Evolutionary conservation across 192 early-diverging fungal species (phyloP), one percentile per base, ranked within the genome.

Genomic region (Endogone sp.): DNA sequence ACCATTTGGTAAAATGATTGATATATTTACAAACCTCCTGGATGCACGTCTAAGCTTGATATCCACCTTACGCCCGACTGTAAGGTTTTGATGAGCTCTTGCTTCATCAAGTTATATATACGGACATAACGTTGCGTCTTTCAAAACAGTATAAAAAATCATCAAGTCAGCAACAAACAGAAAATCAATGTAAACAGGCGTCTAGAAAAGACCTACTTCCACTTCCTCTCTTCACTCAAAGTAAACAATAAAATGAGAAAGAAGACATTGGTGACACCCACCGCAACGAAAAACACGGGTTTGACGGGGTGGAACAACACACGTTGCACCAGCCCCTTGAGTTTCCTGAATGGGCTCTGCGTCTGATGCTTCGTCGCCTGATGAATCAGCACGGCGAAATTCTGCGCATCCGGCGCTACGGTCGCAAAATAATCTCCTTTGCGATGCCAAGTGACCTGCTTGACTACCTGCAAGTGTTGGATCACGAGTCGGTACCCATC

Each of bases 401-500:
- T 82, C 66, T 81, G 86, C 74, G 88, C 92, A 69, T 96, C 91
- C 1, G 94, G 87, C 1, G 88, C 86, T 21, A 97, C 86, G 27
- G 93, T 92, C 1, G 92, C 85, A 81, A 98, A 88, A 78, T 99
- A 98, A 79, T 99, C 95, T 66, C 97, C 97, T 75, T 92, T 95
- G 62, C 93, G 83, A 79, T 99, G 97, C 97, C 97, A 99, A 27
- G 84, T 83, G 55, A 99, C 78, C 64, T 89, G 85, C 68, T 91
- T 95, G 30, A 95, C 91, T 11, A 81, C 75, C 66, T 85, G 78
- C 67, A 72, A 72, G 74, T 89, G 85, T 23, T 79, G 60, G 22
- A 91, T 63, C 44, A 74, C 62, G 2, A 91, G 71, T 58, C 79
- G 75, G 54, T 61, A 72, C n/a, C 72, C 79, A 26, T 79, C 62